Evolutionary conservation across 768 basidiomycete genomes (phyloP).

Genomic region (Stropharia rugosoannulata): DNA sequence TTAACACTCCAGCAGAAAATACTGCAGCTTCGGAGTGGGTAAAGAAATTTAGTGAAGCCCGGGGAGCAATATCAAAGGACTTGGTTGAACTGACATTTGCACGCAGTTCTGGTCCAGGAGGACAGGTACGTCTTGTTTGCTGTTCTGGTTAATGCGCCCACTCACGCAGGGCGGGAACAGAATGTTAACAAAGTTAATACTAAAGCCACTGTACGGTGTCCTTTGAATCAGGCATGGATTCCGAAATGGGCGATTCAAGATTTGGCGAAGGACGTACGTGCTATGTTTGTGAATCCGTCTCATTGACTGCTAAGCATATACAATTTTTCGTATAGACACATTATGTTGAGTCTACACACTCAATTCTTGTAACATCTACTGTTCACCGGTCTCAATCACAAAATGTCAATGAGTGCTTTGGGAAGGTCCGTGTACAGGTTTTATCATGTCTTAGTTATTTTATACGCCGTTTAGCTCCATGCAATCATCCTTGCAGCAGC

Average conservation of each 20-base stretch:
- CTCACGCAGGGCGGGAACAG: slow-evolving; percentile 31
- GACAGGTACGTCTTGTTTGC: slow-evolving; percentile 52
- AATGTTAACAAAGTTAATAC: slow-evolving; percentile 92
- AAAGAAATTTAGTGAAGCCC: slow-evolving; percentile 32
- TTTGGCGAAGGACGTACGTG: slow-evolving; percentile 11
- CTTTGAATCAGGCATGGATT: slow-evolving; percentile 39
- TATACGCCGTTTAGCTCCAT: slow-evolving; percentile 44
- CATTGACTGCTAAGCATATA: not conserved
- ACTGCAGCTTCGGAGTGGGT: slow-evolving; percentile 57
- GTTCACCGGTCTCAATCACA: slow-evolving; percentile 74
- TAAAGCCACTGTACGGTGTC: slow-evolving; percentile 67
- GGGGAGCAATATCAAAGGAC: slow-evolving; percentile 43
- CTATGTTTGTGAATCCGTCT: not conserved
- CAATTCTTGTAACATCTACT: slow-evolving; percentile 69
- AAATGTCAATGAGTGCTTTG: slow-evolving; percentile 71
- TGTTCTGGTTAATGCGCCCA: not conserved
- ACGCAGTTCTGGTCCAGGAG: slow-evolving; percentile 82
- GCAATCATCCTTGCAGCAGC: slow-evolving; percentile 47
- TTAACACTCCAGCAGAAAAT: slow-evolving; percentile 27
- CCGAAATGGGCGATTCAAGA: slow-evolving; percentile 15
- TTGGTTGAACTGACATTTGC: slow-evolving; percentile 67
- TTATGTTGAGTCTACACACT: slow-evolving; percentile 58
- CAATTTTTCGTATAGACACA: slow-evolving; percentile 31
- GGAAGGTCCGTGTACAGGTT: slow-evolving; percentile 47
- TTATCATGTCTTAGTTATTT: not conserved